A percentile compares a stretch with the other conserved stretches of the same genome.
phyloP scores from a whole-genome alignment of 208 protist species.

The Leishmania guyanensis region DNA sequence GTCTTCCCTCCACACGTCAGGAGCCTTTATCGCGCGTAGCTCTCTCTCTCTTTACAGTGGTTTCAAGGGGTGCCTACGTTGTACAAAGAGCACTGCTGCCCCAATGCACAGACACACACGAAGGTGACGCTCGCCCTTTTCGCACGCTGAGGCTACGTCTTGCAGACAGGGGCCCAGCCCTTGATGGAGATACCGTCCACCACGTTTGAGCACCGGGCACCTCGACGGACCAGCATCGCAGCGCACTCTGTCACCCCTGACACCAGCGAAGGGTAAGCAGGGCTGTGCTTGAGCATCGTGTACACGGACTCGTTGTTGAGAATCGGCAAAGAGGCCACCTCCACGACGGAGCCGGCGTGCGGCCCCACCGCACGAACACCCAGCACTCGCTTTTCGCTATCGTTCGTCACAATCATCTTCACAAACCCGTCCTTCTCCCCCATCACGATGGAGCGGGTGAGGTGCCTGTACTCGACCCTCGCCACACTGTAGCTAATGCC shows the following conservation, averaged over 20 bases:
- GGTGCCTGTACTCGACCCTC: slow-evolving; percentile 39
- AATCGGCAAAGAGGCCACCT: slow-evolving; percentile 67
- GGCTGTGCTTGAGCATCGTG: slow-evolving; percentile 52
- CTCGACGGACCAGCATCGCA: slow-evolving; percentile 58
- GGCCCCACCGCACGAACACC: slow-evolving; percentile 63
- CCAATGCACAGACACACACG: neutral
- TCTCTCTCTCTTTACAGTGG: neutral
- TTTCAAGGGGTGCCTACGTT: neutral
- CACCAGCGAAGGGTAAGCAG: slow-evolving; percentile 62
- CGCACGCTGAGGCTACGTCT: neutral
- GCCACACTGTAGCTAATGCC: slow-evolving; percentile 61
- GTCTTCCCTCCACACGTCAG: neutral
- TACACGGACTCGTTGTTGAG: slow-evolving; percentile 61
- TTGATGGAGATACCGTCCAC: slow-evolving; percentile 37
- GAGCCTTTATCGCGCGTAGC: neutral
- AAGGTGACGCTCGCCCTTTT: neutral
- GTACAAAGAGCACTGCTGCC: neutral
- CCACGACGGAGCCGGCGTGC: slow-evolving; percentile 67
- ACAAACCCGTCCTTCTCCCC: slow-evolving; percentile 60
- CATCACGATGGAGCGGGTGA: slow-evolving; percentile 54
- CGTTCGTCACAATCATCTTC: slow-evolving; percentile 76
- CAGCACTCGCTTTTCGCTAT: slow-evolving; percentile 64
- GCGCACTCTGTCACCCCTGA: slow-evolving; percentile 61
- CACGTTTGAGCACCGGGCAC: slow-evolving; percentile 40
- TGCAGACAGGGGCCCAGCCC: slow-evolving; percentile 25